Conservation (phyloP, 768 basidiomycete species). For the Steccherinum ochraceum region DNA sequence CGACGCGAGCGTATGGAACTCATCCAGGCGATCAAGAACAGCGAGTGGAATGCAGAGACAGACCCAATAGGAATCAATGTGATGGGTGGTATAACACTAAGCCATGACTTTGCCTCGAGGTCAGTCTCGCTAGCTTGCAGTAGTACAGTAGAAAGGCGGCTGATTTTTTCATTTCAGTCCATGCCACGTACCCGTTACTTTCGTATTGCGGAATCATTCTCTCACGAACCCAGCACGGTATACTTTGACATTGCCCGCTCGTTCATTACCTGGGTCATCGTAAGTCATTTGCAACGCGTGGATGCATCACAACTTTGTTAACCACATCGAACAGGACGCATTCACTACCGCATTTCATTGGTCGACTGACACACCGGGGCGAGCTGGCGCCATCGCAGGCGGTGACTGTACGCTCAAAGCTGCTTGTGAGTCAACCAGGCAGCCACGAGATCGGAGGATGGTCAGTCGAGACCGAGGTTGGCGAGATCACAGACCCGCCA, state of each 20-base stretch:
- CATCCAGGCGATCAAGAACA: constrained; percentile 56
- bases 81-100: constrained; percentile 33
- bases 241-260: constrained; percentile 33
- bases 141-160: no score
- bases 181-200: constrained; percentile 43
- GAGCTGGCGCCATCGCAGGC: constrained; percentile 44
- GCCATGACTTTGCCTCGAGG: constrained; percentile 69
- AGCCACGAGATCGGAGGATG: constrained; percentile 61
- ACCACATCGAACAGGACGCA: neutral
- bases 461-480: constrained; percentile 63
- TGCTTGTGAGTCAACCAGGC: constrained; percentile 62
- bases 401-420: constrained; percentile 36
- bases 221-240: constrained; percentile 54
- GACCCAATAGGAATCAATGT: constrained; percentile 59
- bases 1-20: constrained; percentile 63
- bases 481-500: constrained; percentile 33
- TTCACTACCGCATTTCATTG: constrained; percentile 48
- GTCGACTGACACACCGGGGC: constrained; percentile 63
- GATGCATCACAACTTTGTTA: no score
- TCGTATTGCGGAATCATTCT: constrained; percentile 70
- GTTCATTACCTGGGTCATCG: constrained; percentile 16
- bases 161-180: no score
- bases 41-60: constrained; percentile 76
- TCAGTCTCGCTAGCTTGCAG: constrained; percentile 44
- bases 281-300: no score